Evolutionary conservation across 2,329 filamentous ascomycete genomes (phyloP), one percentile per base, ranked within the genome.

Genomic region (Phyllosticta citriasiana): DNA sequence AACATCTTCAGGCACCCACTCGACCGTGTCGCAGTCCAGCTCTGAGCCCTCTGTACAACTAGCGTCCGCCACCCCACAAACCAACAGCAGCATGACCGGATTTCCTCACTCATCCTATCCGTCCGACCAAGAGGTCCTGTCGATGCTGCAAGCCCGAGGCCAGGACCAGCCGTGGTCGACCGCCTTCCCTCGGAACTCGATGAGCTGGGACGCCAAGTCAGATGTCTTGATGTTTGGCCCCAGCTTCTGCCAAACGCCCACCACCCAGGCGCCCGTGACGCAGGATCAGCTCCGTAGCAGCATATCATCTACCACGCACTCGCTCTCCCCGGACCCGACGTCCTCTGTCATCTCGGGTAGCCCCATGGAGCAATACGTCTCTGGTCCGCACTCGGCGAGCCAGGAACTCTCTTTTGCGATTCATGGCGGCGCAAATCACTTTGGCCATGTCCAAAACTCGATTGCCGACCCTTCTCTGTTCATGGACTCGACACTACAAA

Each of bases 271-370:
- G 16, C 35, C 53, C 10, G 58, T 60, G 26, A 56, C 58, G 16
- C 53, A 60, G 53, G 58, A 60, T 14, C 53, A 60, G 53, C 58
- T 60, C 40, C 58, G 58, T 9, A 53, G 58, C 8, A 60, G 58
- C 33, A 53, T 60, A 16, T 60, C 58, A 12, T 60, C 58, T 22
- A 60, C 58, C 16, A 19, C 53, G 8, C 58, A 60, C 19, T 60
- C 58, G 10, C 58, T 60, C 6, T 60, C 58, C 19, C 58, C 58
- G 10, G 58, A 60, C 8, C 26, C 58, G 25, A 55, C 58, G 19
- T 54, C 58, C 25, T 52, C 58, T 30, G 53, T 53, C n/a, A 40
- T 56, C 26, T 25, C 58, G 5, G 53, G 35, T 9, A 30, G 35
- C 25, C 55, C 58, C 12, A n/a, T 60, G 16, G 58, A 60, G 19